Base-by-base conservation (phyloP, 306 rosid genomes). In the Trifolium subterraneum region DNA sequence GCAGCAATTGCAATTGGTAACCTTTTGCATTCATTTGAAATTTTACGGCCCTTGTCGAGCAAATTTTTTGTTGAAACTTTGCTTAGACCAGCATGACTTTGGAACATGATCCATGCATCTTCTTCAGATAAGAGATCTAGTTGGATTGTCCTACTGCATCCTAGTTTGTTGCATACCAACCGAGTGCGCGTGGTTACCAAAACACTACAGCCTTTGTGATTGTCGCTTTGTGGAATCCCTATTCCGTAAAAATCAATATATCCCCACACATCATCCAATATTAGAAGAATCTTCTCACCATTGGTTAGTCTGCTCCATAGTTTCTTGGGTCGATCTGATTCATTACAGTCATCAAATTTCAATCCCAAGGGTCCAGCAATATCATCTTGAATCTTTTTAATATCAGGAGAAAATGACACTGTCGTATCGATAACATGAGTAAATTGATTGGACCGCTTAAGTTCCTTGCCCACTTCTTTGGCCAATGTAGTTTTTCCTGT, bases 231-330 rank as follows among this genome's bases (percentile, higher is more conserved):
- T 1, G 77, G 80, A 62, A 80, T 75, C 23, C 84, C 84, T 27
- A 75, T 35, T 3, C 1, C 42, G 3, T 16, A 0, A 6, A 75
- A 15, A 13, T 66, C 1, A 2, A 70, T 10, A 20, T 19, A 0
- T 7, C 6, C 35, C 78, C 84, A 81, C 0, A 64, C 45, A 25
- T 81, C 84, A 64, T 81, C 81, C 1, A 81, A 19, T 54, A 81
- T 64, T 7, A 81, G 0, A 54, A 81, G 81, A 13, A 75, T 35
- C n/a, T 55, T 81, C 29, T 45, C 47, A 56, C 36, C 64, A n/a
- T 14, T 14, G 2, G 8, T 50, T 44, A 81, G 54, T 64, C 74
- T 70, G 0, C 0, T 7, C 70, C 70, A 23, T 5, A 81, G n/a
- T 2, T 0, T 2, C 23, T 0, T 11, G 0, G 25, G 62, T 2